Evolutionary conservation across 1,139 yeast species (phyloP), one percentile per base, ranked within the genome.

Genomic region (Candida anutae): DNA sequence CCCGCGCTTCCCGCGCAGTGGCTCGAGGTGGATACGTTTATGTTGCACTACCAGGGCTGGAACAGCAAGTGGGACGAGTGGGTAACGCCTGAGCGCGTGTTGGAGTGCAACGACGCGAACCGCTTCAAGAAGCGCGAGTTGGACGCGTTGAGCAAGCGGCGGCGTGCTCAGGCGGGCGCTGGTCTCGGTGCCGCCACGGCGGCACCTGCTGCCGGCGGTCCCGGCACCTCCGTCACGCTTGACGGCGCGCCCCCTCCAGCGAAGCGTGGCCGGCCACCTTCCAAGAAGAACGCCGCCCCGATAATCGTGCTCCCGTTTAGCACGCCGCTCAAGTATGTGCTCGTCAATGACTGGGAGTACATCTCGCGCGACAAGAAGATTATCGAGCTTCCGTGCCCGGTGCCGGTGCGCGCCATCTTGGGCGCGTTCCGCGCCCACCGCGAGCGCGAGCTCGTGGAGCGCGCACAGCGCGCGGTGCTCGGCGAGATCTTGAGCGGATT

Each of bases 31-130:
- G 50, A 60, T 31, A 66, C 77, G 32, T 88, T 74, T 52, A 77
- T 64, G 39, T 74, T 90, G 6, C 98, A 90, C 49, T 90, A 90
- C 55, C 83, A 79, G 45, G 97, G 98, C 2, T 90, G 98, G 98
- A 90, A 87, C 46, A 57, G 78, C 13, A 78, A 88, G 37, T 88
- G 96, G 96, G 97, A 90, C 50, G 98, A 90, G 51, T 90, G 98
- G 98, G 94, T 90, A 1, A 69, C 74, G 1, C 54, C 57, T 6
- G 78, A 74, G 28, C 61, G 97, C 23, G 69, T 88, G 8, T 58
- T 84, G 47, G 79, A 74, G 38, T 65, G 68, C 47, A 82, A 69
- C 28, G 80, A 76, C 24, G 94, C 79, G 39, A 87, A 82, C 46
- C 46, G 79, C 31, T 60, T 67, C 33, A 57, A 74, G 29, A 85